These are phyloP conservation scores for Xylariaceae sp. DNA, from an alignment of 2,329 filamentous ascomycete genomes.

Conservation along the genomic window DNA sequence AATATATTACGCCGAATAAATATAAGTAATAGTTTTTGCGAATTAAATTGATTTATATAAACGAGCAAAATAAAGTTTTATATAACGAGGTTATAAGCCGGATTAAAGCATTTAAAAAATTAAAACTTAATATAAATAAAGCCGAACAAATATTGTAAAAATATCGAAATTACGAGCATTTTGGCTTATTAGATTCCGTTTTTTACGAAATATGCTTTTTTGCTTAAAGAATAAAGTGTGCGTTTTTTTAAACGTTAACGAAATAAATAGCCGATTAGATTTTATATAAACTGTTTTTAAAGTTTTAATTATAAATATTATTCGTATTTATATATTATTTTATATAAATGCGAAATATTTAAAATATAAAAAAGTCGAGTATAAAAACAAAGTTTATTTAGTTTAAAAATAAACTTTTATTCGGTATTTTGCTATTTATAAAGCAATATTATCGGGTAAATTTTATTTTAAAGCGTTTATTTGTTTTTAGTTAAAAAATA, in stretches of 20 bases:
- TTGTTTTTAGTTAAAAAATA: slow-evolving; percentile 22
- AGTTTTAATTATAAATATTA: slow-evolving; percentile 36
- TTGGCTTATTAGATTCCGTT: slow-evolving; percentile 30
- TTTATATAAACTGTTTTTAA: slow-evolving; percentile 40
- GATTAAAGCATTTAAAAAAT: too few species aligned
- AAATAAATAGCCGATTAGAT: slow-evolving; percentile 30
- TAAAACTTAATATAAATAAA: too few species aligned
- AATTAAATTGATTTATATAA: slow-evolving; percentile 6
- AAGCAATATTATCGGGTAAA: background rate
- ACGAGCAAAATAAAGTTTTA: slow-evolving; percentile 15
- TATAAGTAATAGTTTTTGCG: slow-evolving; percentile 15
- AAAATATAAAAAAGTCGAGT: slow-evolving; percentile 23
- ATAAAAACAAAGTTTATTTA: slow-evolving; percentile 34
- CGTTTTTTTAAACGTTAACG: slow-evolving; percentile 35
- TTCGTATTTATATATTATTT: slow-evolving; percentile 39
- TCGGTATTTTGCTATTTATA: slow-evolving; percentile 27
- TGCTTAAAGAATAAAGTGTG: slow-evolving; percentile 41
- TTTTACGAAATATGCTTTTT: slow-evolving; percentile 33
- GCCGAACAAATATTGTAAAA: too few species aligned
- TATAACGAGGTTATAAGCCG: too few species aligned
- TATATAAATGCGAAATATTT: slow-evolving; percentile 55
- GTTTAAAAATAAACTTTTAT: slow-evolving; percentile 51
- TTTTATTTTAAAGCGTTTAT: slow-evolving; percentile 2
- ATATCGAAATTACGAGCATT: slow-evolving; percentile 37
- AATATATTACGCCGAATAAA: too few species aligned